Evolutionary conservation across 306 rosid genomes (phyloP).

Genomic region (Quercus parvula): DNA sequence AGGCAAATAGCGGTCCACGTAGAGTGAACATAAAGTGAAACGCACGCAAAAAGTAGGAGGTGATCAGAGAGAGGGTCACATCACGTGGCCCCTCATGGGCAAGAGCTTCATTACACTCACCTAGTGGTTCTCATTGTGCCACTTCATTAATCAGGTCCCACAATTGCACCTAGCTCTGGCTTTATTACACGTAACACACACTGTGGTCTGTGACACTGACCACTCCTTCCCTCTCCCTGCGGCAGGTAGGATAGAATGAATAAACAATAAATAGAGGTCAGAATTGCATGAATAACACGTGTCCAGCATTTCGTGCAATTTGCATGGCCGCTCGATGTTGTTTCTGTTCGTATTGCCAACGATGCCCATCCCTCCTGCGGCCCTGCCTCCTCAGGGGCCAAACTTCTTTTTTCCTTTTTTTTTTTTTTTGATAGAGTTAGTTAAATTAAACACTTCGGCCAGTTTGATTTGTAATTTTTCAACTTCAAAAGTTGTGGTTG

Average conservation of each 20-base stretch:
- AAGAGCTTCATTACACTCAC: not conserved
- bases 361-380: no score
- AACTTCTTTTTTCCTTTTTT: no score
- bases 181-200: not conserved
- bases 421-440: no score
- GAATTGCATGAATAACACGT: not conserved
- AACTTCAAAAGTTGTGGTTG: no score
- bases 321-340: no score
- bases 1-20: not conserved
- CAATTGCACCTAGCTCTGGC: not conserved
- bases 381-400: no score
- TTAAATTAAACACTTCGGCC: no score
- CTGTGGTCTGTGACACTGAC: not conserved
- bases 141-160: not conserved
- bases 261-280: no score
- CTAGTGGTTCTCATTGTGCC: not conserved
- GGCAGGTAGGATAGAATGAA: not conserved
- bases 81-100: constrained; percentile 20
- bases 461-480: no score
- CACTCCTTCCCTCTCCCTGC: not conserved
- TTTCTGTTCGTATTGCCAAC: no score
- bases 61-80: not conserved
- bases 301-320: not conserved
- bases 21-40: not conserved
- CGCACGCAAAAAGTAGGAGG: not conserved